These are phyloP conservation scores for Cytospora piceae DNA, from an alignment of 2,329 filamentous ascomycete species.

Conservation along the genomic window DNA sequence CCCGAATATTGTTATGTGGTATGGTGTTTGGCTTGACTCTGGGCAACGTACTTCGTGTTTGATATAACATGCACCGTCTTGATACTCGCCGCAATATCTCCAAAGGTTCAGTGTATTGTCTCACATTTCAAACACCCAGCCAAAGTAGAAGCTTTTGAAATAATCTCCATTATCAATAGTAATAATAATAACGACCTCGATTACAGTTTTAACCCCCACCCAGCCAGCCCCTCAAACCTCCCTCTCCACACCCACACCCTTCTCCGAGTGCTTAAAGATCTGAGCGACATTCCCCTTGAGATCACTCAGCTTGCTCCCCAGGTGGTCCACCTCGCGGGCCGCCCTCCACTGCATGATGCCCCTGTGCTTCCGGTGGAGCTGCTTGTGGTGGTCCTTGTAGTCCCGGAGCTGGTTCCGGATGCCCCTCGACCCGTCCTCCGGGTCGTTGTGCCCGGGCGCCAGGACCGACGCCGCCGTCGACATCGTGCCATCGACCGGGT, in stretches of 20 bases:
- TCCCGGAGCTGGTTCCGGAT: slow-evolving; percentile 58
- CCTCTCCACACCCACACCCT: slow-evolving; percentile 66
- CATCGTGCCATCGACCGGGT: slow-evolving; percentile 25
- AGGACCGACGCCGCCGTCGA: slow-evolving; percentile 30
- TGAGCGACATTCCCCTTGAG: slow-evolving; percentile 62
- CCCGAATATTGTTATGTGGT: too few relatives aligned
- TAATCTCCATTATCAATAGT: too few relatives aligned
- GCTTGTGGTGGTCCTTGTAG: slow-evolving; percentile 61
- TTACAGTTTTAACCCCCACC: neutral
- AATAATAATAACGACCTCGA: too few relatives aligned
- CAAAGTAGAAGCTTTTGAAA: too few relatives aligned
- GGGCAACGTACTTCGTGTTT: too few relatives aligned
- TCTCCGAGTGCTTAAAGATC: slow-evolving; percentile 62
- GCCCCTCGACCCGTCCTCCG: slow-evolving; percentile 50
- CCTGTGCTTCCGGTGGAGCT: slow-evolving; percentile 66
- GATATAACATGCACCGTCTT: too few relatives aligned
- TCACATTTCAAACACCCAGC: too few relatives aligned
- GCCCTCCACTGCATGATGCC: slow-evolving; percentile 76
- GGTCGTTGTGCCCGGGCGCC: slow-evolving; percentile 39
- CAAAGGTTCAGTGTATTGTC: too few relatives aligned
- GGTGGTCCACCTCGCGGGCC: slow-evolving; percentile 54
- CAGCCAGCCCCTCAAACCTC: slow-evolving; percentile 57
- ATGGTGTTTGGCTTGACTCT: too few relatives aligned
- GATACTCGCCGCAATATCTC: too few relatives aligned
- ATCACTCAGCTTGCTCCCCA: slow-evolving; percentile 55